These are phyloP conservation scores for Serpula lacrymans DNA, from an alignment of 768 basidiomycete species.

Conservation along the genomic window DNA sequence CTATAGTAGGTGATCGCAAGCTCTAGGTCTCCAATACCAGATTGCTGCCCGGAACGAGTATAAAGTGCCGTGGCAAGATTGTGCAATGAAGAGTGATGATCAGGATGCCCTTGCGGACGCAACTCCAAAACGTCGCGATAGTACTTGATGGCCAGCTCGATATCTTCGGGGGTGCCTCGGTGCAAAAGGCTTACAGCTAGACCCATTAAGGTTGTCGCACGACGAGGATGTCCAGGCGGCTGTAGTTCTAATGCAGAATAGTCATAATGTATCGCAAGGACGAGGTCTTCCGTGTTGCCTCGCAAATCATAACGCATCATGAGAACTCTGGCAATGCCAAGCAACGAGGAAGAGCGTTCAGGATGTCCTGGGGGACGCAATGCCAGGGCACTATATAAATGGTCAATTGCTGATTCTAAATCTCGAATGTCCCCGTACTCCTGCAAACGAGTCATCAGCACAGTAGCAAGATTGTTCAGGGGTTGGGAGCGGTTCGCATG, in stretches of 20 bases:
- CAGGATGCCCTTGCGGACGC: background rate
- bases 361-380: slow-evolving; percentile 3
- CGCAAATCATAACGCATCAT: slow-evolving; percentile 6
- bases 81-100: slow-evolving; percentile 6
- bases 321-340: slow-evolving; percentile 10
- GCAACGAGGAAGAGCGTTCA: slow-evolving; percentile 2
- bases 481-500: background rate
- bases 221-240: slow-evolving; percentile 6
- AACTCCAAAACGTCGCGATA: background rate
- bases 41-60: slow-evolving; percentile 18
- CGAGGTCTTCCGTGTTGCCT: slow-evolving; percentile 11
- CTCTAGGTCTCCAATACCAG: slow-evolving; percentile 12
- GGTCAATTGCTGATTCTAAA: slow-evolving; percentile 7
- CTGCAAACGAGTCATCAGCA: slow-evolving; percentile 3
- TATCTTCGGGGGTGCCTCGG: slow-evolving; percentile 11
- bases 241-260: slow-evolving; percentile 6
- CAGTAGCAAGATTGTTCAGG: slow-evolving; percentile 12
- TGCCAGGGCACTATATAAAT: slow-evolving; percentile 2
- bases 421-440: slow-evolving; percentile 5
- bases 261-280: slow-evolving; percentile 9
- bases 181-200: slow-evolving; percentile 9
- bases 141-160: too few relatives aligned
- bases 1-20: slow-evolving; percentile 14
- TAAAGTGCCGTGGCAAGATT: slow-evolving; percentile 14
- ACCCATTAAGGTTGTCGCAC: background rate